These are phyloP conservation scores for Gymnopus androsaceus DNA, from an alignment of 1,284 basidiomycete species.

Conservation along the genomic window DNA sequence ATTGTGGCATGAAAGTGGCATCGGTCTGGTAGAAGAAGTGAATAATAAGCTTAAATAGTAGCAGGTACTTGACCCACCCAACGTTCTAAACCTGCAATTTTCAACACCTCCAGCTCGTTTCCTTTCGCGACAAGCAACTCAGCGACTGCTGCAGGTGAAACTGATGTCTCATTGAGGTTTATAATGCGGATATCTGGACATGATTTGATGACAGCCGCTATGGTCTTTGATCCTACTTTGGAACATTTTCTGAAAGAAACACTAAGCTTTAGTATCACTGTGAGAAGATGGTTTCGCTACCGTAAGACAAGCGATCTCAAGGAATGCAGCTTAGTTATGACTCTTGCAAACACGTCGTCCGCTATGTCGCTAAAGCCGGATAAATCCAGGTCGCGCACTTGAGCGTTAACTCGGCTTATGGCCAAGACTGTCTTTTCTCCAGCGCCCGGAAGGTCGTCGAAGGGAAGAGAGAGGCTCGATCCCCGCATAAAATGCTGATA, in stretches of 20 bases:
- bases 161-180: slow-evolving; percentile 66
- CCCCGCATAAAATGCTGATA: slow-evolving; percentile 64
- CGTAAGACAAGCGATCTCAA: slow-evolving; percentile 54
- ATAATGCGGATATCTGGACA: slow-evolving; percentile 48
- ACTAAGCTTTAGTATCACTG: slow-evolving; percentile 8
- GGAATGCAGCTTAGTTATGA: slow-evolving; percentile 45
- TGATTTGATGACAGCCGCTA: slow-evolving; percentile 40
- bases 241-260: slow-evolving; percentile 50
- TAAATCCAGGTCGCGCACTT: slow-evolving; percentile 52
- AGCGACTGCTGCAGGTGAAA: slow-evolving; percentile 48
- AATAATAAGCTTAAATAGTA: not conserved
- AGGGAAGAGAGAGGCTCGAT: slow-evolving; percentile 43
- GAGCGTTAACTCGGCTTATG: slow-evolving; percentile 38
- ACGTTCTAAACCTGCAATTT: slow-evolving; percentile 61
- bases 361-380: slow-evolving; percentile 52
- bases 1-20: slow-evolving; percentile 45
- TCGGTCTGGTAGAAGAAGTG: slow-evolving; percentile 48
- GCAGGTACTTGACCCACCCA: slow-evolving; percentile 51
- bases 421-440: slow-evolving; percentile 50
- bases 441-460: slow-evolving; percentile 54
- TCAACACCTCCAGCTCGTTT: slow-evolving; percentile 52
- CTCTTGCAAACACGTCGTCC: slow-evolving; percentile 52
- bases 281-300: slow-evolving; percentile 35
- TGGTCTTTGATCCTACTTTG: slow-evolving; percentile 54
- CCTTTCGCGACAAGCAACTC: slow-evolving; percentile 44